These are phyloP conservation scores for Rhodotorula sp. DNA, from an alignment of 1,284 basidiomycete genomes.

Conservation along the genomic window DNA sequence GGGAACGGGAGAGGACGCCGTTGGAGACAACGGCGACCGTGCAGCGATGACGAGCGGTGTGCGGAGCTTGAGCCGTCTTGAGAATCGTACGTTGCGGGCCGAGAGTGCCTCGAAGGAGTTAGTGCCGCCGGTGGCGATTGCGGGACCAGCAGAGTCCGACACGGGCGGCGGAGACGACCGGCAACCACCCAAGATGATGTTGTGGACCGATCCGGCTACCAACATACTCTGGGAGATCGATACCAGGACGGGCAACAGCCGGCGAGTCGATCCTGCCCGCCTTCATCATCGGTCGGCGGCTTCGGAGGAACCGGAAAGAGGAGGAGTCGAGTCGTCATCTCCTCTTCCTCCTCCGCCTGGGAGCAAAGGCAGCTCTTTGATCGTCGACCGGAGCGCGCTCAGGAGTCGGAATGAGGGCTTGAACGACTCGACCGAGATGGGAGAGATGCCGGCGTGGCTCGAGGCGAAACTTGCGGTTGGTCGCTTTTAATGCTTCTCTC, in stretches of 20 bases:
- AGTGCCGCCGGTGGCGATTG: too few species aligned
- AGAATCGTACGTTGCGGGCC: too few species aligned
- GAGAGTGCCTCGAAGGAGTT: too few species aligned
- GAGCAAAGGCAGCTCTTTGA: not conserved
- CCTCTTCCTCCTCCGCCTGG: too few species aligned
- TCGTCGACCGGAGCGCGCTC: slow-evolving; percentile 16
- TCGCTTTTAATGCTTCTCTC: slow-evolving; percentile 5
- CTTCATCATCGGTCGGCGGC: not conserved
- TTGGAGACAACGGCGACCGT: too few species aligned
- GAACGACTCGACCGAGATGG: not conserved
- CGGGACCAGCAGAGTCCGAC: too few species aligned
- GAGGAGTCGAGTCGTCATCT: not conserved
- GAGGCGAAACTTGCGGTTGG: slow-evolving; percentile 56
- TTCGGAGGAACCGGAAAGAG: not conserved
- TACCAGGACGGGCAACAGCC: slow-evolving; percentile 42
- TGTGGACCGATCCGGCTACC: slow-evolving; percentile 64
- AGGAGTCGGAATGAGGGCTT: not conserved
- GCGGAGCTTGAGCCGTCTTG: too few species aligned
- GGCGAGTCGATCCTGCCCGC: not conserved
- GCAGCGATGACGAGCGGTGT: too few species aligned
- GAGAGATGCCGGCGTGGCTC: slow-evolving; percentile 58
- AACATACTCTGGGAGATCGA: slow-evolving; percentile 50
- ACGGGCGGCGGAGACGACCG: not conserved
- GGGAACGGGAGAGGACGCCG: too few species aligned
- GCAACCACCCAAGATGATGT: not conserved